phyloP scores from a whole-genome alignment of 106 monocot species.

The Dendrobium catenatum region DNA sequence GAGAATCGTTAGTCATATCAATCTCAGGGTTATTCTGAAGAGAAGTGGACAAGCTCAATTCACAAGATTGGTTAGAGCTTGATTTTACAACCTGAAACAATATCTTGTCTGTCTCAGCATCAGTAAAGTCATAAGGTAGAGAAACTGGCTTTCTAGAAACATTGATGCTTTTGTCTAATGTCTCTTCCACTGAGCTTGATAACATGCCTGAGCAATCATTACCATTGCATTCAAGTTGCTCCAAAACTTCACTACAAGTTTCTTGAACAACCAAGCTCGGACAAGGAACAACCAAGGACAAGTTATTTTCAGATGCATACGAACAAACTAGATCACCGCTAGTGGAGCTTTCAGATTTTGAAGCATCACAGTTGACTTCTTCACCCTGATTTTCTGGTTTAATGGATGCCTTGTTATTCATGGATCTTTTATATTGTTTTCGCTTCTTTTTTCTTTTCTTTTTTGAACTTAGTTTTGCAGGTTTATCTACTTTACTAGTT shows the following conservation, averaged over 20 bases:
- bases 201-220: too few species aligned
- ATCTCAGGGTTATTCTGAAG: constrained; percentile 16
- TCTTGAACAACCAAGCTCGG: constrained; percentile 13
- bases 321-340: constrained; percentile 12
- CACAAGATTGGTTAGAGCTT: constrained; percentile 6
- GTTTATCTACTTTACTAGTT: constrained; percentile 13
- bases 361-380: constrained; percentile 9
- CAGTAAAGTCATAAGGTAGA: constrained; percentile 12
- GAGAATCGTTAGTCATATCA: constrained; percentile 21
- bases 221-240: neutral
- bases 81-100: constrained; percentile 5
- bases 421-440: constrained; percentile 33
- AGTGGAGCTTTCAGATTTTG: constrained; percentile 12
- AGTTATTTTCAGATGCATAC: constrained; percentile 12
- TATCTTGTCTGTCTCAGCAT: constrained; percentile 8
- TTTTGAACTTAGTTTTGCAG: constrained; percentile 42
- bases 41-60: constrained; percentile 8
- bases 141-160: constrained; percentile 17
- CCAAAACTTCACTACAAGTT: neutral
- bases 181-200: neutral
- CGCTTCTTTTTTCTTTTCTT: constrained; percentile 70
- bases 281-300: constrained; percentile 5
- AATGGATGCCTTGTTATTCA: constrained; percentile 16
- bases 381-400: constrained; percentile 13
- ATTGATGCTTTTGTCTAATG: constrained; percentile 4